Evolutionary conservation across 2,329 filamentous ascomycete genomes (phyloP), one percentile per base, ranked within the genome.

Genomic region (Pyrenophora graminea): DNA sequence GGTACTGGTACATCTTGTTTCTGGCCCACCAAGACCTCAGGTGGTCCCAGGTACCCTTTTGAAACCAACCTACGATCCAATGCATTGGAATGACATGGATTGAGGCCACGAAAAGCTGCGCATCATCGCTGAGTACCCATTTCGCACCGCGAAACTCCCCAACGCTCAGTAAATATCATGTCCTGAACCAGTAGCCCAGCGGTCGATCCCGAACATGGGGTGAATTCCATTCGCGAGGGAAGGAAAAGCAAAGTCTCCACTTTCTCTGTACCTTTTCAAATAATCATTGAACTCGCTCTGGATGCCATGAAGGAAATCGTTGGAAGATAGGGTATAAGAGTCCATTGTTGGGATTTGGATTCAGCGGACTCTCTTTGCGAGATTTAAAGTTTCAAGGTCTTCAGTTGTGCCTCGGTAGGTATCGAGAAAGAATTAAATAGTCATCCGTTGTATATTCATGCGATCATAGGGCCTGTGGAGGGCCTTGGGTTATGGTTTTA

Each of bases 21-120:
- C 45, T 42, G 17, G 27, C 37, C 54, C 55, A 62, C 5, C 33
- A 31, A 6, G 13, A n/a, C 8, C 39, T 42, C 8, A 44, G 48
- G 5, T 38, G 17, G 13, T 18, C n/a, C 61, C 58, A 63, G 9
- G 48, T 27, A 1, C 43, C 46, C 39, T 57, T 45, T 7, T n/a
- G 37, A 25, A 64, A 63, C 60, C 61, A 64, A 9, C 49, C 10
- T 1, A 51, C 31, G 3, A 64, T 32, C 61, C 61, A 66, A 8
- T 36, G 25, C 43, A 58, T 51, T 1, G 56, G 53, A 15, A 62
- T 53, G 5, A 37, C 47, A 18, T 61, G 55, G 2, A 61, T 31
- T 21, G 49, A 41, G 15, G 39, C 51, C 1, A 63, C 17, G 37
- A 44, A 53, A 7, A 41, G 41, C 10, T 31, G 44, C 2, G 44